Conservation (phyloP, 768 basidiomycete species). For the Tricholoma sp. region DNA sequence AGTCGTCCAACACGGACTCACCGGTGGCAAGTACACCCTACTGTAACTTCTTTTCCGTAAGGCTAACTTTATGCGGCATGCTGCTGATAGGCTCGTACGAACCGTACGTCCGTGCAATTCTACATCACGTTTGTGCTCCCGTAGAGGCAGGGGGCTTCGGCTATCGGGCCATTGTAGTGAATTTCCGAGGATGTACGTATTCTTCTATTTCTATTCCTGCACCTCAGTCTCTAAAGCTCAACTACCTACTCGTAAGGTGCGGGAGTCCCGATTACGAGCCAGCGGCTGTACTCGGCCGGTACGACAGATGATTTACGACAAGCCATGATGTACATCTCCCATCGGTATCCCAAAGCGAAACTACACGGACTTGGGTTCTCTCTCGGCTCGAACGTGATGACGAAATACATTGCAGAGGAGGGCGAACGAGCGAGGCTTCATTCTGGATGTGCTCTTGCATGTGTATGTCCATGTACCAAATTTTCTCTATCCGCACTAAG, state of each 20-base stretch:
- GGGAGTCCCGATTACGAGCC: conserved; percentile 72
- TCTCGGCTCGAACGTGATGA: conserved; percentile 84
- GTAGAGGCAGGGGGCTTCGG: conserved; percentile 76
- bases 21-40: conserved; percentile 32
- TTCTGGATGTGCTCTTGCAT: conserved; percentile 65
- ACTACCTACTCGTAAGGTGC: conserved; percentile 48
- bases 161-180: conserved; percentile 83
- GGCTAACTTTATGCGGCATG: background rate
- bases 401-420: conserved; percentile 84
- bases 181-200: conserved; percentile 82
- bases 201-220: conserved; percentile 6
- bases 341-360: conserved; percentile 69
- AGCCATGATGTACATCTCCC: conserved; percentile 69
- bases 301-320: conserved; percentile 84
- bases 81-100: conserved; percentile 68
- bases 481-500: no score
- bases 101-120: conserved; percentile 77
- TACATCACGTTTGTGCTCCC: conserved; percentile 64
- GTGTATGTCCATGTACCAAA: conserved; percentile 41
- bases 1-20: conserved; percentile 48
- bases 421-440: conserved; percentile 53
- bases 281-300: conserved; percentile 79
- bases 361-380: conserved; percentile 87
- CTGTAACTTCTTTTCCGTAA: background rate
- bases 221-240: conserved; percentile 4